Evolutionary conservation across 2,329 filamentous ascomycete species (phyloP).

Genomic region (Penicillium oxalicum): DNA sequence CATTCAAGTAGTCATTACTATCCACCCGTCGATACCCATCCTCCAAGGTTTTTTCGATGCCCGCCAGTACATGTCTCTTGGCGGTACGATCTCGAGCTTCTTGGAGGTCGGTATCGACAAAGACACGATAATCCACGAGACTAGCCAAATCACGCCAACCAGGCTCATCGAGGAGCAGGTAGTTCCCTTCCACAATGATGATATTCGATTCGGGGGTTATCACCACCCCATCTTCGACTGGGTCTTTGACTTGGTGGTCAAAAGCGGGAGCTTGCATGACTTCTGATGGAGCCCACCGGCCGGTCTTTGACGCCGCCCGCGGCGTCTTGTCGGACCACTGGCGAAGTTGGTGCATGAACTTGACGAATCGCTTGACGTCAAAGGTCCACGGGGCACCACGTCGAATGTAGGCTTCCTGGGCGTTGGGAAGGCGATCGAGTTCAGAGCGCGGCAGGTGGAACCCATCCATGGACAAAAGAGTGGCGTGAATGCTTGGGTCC

Average conservation of each 20-base stretch:
- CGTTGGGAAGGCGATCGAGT: conserved; percentile 29
- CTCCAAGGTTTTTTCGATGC: conserved; percentile 38
- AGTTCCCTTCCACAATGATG: conserved; percentile 19
- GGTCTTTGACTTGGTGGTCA: conserved; percentile 34
- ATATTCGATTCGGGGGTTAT: conserved; percentile 21
- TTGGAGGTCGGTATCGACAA: conserved; percentile 36
- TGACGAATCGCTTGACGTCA: conserved; percentile 25
- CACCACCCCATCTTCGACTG: conserved; percentile 22
- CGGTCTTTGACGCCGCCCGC: conserved; percentile 3
- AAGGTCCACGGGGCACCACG: conserved; percentile 38
- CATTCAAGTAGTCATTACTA: conserved; percentile 37
- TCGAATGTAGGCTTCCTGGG: conserved; percentile 29
- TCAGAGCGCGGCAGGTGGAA: conserved; percentile 30
- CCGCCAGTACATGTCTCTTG: conserved; percentile 34
- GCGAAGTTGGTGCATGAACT: conserved; percentile 23
- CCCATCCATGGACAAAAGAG: conserved; percentile 34
- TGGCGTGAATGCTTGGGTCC: conserved; percentile 6
- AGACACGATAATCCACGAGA: conserved; percentile 39
- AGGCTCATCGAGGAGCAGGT: conserved; percentile 23
- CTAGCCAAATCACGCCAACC: conserved; percentile 30
- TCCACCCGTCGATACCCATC: conserved; percentile 34
- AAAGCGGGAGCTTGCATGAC: conserved; percentile 28
- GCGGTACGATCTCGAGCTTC: conserved; percentile 37
- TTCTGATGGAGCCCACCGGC: conserved; percentile 8
- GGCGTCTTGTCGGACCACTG: conserved; percentile 20